Percentiles rank a stretch among this genome's conserved stretches.
phyloP scores from a whole-genome alignment of 2,329 filamentous ascomycete genomes.

The Grosmannia penicillata region DNA sequence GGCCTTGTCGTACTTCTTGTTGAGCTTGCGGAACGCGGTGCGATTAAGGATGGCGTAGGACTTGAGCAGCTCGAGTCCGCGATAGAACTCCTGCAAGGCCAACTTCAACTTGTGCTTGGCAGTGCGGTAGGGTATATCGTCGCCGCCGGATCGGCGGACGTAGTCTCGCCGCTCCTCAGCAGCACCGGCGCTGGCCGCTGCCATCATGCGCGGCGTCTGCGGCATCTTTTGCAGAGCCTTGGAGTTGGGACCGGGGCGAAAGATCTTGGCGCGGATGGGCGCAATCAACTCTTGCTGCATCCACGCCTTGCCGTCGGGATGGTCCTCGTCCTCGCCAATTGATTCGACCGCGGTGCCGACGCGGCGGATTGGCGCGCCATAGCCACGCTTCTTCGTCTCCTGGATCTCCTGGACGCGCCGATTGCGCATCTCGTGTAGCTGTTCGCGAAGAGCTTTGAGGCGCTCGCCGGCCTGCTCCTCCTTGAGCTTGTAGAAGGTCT shows the following conservation, averaged over 20 bases:
- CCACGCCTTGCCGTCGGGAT: conserved; percentile 9
- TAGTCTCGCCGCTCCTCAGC: conserved; percentile 32
- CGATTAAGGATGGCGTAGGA: conserved; percentile 81
- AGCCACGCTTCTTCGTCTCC: conserved; percentile 19
- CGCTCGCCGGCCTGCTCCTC: conserved; percentile 71
- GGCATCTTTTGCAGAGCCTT: conserved; percentile 42
- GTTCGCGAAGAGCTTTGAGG: conserved; percentile 56
- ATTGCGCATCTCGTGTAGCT: conserved; percentile 88
- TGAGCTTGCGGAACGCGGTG: conserved; percentile 91
- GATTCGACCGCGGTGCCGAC: conserved; percentile 6
- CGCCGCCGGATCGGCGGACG: conserved; percentile 27
- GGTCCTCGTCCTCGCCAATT: conserved; percentile 11
- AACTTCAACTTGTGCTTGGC: conserved; percentile 87
- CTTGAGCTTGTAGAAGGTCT: conserved; percentile 75
- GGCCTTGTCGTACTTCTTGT: conserved; percentile 96
- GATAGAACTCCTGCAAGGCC: conserved; percentile 85
- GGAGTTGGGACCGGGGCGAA: conserved; percentile 44
- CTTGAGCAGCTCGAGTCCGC: conserved; percentile 80
- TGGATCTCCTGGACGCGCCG: conserved; percentile 59
- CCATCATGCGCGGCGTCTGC: conserved; percentile 29
- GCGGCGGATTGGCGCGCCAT: conserved; percentile 10
- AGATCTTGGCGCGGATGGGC: conserved; percentile 38
- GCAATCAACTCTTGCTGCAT: conserved; percentile 26
- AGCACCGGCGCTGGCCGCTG: conserved; percentile 4
- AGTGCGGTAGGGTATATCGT: conserved; percentile 66